Conservation (phyloP, 768 basidiomycete genomes). For the Boletus rubescentipes region DNA sequence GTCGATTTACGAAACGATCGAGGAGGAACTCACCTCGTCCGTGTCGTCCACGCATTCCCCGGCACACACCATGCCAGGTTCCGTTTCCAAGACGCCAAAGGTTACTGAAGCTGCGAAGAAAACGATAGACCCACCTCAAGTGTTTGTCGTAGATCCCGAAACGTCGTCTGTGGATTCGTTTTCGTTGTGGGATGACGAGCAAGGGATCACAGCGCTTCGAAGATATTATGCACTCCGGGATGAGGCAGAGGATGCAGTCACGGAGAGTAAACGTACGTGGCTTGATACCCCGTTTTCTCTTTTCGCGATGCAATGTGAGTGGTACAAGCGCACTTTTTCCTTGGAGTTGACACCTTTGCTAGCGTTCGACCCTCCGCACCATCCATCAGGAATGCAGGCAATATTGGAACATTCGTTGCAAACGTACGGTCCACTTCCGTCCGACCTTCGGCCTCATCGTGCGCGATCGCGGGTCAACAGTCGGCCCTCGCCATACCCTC, state of each 20-base stretch:
- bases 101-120: slow-evolving; percentile 2
- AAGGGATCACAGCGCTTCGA: slow-evolving; percentile 61
- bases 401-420: slow-evolving; percentile 71
- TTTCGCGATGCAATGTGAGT: slow-evolving; percentile 73
- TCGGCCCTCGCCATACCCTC: slow-evolving; percentile 73
- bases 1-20: slow-evolving; percentile 78
- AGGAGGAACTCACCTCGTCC: slow-evolving; percentile 57
- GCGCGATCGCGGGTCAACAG: slow-evolving; percentile 68
- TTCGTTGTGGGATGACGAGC: slow-evolving; percentile 65
- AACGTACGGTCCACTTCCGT: slow-evolving; percentile 71
- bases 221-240: slow-evolving; percentile 67
- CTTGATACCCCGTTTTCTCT: slow-evolving; percentile 69
- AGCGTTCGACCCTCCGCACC: slow-evolving; percentile 72
- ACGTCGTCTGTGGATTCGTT: slow-evolving; percentile 45
- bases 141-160: slow-evolving; percentile 61
- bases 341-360: slow-evolving; percentile 4
- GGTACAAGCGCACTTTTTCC: background rate
- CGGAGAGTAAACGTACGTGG: slow-evolving; percentile 67
- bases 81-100: slow-evolving; percentile 33
- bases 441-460: slow-evolving; percentile 62
- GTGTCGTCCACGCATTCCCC: slow-evolving; percentile 29
- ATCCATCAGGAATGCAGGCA: slow-evolving; percentile 68
- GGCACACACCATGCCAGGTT: slow-evolving; percentile 10
- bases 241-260: slow-evolving; percentile 65
- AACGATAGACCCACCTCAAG: slow-evolving; percentile 36